Evolutionary conservation across 768 basidiomycete genomes (phyloP).

Genomic region (Tremella yokohamensis): DNA sequence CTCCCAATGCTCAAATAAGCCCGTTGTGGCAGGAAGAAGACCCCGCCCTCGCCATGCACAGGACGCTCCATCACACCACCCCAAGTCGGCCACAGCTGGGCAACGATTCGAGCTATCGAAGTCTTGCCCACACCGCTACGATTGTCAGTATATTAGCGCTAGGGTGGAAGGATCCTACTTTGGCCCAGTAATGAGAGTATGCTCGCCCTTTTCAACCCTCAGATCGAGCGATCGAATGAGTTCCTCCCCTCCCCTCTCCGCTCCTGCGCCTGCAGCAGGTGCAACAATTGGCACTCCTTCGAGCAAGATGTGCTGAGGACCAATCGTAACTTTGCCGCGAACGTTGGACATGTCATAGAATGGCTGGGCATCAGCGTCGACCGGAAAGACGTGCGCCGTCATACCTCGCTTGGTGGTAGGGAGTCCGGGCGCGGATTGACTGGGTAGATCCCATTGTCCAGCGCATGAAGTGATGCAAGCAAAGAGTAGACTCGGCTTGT

Average conservation of each 20-base stretch:
- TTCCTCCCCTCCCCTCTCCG: slow-evolving; percentile 53
- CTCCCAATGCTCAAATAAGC: slow-evolving; percentile 88
- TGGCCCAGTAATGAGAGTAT: slow-evolving; percentile 87
- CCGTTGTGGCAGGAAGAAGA: slow-evolving; percentile 76
- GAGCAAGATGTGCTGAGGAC: slow-evolving; percentile 56
- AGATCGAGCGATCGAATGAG: slow-evolving; percentile 71
- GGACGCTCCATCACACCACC: slow-evolving; percentile 54
- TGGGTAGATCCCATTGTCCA: slow-evolving; percentile 53
- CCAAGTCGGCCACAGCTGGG: slow-evolving; percentile 75
- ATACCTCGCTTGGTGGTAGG: slow-evolving; percentile 50
- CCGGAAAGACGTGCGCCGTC: neutral
- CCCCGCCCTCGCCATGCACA: slow-evolving; percentile 61
- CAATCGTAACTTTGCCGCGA: slow-evolving; percentile 58
- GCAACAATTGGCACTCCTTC: slow-evolving; percentile 53
- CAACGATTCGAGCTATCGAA: slow-evolving; percentile 78
- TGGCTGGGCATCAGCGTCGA: slow-evolving; percentile 37
- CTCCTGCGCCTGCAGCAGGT: slow-evolving; percentile 52
- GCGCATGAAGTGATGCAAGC: slow-evolving; percentile 75
- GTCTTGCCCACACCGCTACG: slow-evolving; percentile 86
- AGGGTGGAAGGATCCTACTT: slow-evolving; percentile 36
- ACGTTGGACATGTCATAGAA: slow-evolving; percentile 66
- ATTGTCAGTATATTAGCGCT: slow-evolving; percentile 12
- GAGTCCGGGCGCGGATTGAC: slow-evolving; percentile 55
- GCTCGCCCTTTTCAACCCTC: slow-evolving; percentile 65
- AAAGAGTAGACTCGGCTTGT: slow-evolving; percentile 86